A percentile compares a stretch with the other conserved stretches of the same genome.
Conservation (phyloP, 345 rosid species). For the Citrus australasica region DNA sequence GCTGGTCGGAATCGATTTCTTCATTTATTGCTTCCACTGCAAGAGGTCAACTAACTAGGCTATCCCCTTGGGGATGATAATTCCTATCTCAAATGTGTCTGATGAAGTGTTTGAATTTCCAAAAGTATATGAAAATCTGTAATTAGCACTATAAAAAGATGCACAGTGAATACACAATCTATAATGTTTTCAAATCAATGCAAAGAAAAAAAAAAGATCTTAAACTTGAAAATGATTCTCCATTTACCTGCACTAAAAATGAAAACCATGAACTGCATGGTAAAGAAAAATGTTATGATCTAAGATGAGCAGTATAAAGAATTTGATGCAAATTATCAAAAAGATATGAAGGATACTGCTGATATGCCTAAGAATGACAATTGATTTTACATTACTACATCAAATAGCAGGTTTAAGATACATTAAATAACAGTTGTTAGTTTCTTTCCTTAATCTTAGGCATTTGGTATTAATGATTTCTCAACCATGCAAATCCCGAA, state of each 20-base stretch:
- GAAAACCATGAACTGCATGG: not conserved
- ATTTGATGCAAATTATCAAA: not conserved
- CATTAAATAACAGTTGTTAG: not conserved
- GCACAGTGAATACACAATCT: not conserved
- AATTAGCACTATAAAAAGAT: not conserved
- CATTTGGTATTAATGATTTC: not conserved
- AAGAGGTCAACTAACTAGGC: not conserved
- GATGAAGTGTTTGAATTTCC: not conserved
- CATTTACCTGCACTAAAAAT: not conserved
- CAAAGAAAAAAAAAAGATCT: not conserved
- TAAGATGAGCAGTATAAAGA: not conserved
- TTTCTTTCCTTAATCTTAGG: not conserved
- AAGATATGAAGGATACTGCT: not conserved
- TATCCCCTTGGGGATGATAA: not conserved
- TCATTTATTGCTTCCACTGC: not conserved
- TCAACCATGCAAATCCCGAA: not conserved
- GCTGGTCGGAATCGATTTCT: not conserved
- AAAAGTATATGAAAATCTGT: not conserved
- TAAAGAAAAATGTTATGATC: not conserved
- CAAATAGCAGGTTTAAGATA: not conserved
- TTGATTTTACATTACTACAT: not conserved
- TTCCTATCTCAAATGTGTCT: not conserved
- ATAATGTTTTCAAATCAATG: not conserved
- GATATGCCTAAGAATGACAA: not conserved
- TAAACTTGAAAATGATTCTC: not conserved